Base-by-base conservation (phyloP, 2,329 filamentous ascomycete genomes). In the Nannizziopsis barbatae region DNA sequence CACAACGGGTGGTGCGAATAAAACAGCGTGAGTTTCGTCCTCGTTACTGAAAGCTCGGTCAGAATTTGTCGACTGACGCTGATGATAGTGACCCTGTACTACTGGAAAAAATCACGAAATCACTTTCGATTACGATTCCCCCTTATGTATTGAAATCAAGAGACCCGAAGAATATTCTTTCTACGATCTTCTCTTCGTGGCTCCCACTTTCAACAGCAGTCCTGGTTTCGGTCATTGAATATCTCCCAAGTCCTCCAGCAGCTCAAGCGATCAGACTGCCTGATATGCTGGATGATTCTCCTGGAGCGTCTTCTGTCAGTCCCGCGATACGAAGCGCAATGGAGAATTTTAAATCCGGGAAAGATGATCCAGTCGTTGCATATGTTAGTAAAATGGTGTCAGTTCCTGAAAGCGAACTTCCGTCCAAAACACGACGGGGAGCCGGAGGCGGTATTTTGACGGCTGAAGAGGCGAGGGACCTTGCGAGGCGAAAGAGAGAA, bases 321-420 rank as follows among this genome's bases (percentile, higher is more conserved):
- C 68, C 76, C 1, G 69, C 73, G 5, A 70, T 96, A 47, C 83
- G 80, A 56, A 73, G 84, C n/a, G 86, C 90, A 4, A 90, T 96
- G 81, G 69, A 84, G 1, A 74, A 80, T 0, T 95, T 94, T 62
- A 85, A 84, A 59, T 78, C 78, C 2, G 75, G 74, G 0, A 73
- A 77, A 35, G 74, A 80, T 0, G 83, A 84, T 50, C 89, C 90
- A 0, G 80, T 94, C 0, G 86, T 98, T 1, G 90, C 86, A 7
- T 98, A 95, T 56, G 86, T 98, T 52, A 96, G 90, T 69, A 98
- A 98, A 65, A 95, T 98, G 88, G 86, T 96, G 1, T 92, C 92
- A 0, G 76, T 98, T 10, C 90, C 88, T 0, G 86, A 93, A 60
- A 95, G 86, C 65, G 90, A 98, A 58, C 72, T 98, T 4, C 85